Conservation (phyloP, 768 basidiomycete species). For the Trametes punicea region DNA sequence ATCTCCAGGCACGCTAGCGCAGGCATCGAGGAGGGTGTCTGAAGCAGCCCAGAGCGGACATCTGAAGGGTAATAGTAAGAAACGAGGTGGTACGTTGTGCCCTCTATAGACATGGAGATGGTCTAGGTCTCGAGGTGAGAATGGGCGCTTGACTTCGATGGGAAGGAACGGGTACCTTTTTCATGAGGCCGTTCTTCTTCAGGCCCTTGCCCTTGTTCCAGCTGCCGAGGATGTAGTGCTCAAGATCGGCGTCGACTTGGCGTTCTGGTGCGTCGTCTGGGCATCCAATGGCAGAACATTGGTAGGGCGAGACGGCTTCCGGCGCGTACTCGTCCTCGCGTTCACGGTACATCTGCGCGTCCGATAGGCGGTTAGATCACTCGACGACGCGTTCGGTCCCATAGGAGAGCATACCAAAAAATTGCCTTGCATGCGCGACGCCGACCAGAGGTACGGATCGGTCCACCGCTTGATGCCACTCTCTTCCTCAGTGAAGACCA, state of each 20-base stretch:
- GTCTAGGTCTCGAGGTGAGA: slow-evolving; percentile 4
- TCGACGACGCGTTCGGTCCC: not conserved
- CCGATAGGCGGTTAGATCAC: not conserved
- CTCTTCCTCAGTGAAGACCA: slow-evolving; percentile 24
- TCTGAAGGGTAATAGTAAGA: slow-evolving; percentile 22
- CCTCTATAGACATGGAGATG: slow-evolving; percentile 18
- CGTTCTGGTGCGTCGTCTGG: not conserved
- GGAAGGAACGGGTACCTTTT: slow-evolving; percentile 15
- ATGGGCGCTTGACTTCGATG: not conserved
- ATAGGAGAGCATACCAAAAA: slow-evolving; percentile 13
- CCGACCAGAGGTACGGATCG: slow-evolving; percentile 21
- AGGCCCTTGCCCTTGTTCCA: slow-evolving; percentile 22
- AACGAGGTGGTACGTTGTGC: slow-evolving; percentile 19
- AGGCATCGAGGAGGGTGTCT: slow-evolving; percentile 14
- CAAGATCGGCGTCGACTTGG: slow-evolving; percentile 12
- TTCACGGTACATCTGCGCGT: slow-evolving; percentile 20
- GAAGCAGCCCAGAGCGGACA: slow-evolving; percentile 15
- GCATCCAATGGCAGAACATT: slow-evolving; percentile 7
- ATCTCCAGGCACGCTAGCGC: slow-evolving; percentile 9
- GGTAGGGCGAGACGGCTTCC: slow-evolving; percentile 10
- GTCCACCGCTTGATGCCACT: slow-evolving; percentile 25
- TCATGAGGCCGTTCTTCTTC: slow-evolving; percentile 23
- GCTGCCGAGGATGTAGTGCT: slow-evolving; percentile 21
- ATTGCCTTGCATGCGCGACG: slow-evolving; percentile 22
- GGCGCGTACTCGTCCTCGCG: slow-evolving; percentile 15